Base-by-base conservation (phyloP, 163 green algal genomes). In the Chloromonas sp. region DNA sequence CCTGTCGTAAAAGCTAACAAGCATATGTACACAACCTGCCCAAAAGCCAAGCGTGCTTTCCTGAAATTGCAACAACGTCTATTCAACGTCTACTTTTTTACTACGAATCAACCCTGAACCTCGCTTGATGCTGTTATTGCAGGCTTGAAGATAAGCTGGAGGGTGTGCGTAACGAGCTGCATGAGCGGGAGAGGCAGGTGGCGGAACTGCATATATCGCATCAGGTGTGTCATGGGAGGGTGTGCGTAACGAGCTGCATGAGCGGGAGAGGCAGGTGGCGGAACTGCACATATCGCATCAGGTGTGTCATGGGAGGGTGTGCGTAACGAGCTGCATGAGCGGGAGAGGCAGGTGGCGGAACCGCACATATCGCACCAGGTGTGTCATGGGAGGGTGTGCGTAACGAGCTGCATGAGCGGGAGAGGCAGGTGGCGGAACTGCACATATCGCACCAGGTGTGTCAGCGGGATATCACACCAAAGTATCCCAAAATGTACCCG, bases 331-430 rank as follows among this genome's bases (percentile, higher is more conserved):
- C 61, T 76, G 58, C 83, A 84, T 60, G 71, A 70, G 14, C 62
- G 78, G 61, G 87, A 90, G 15, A 14, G 85, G 0, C 70, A 83
- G 70, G 0, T 88, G 15, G 76, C 85, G 11, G 85, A 88, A 62
- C 62, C 87, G 3, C 87, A 88, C 71, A 78, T 91, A 61, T 79
- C 83, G 2, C 77, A 88, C 61, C 87, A 91, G 87, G 87, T 89
- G 3, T 60, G 82, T 66, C 60, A 36, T 36, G 36, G 36, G 36
- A 36, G 36, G 36, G 61, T 15, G 58, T 80, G 61, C 36, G 60
- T 71, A 80, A 62, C 36, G 84, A 90, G 84, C 61, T 76, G 58
- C 83, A 84, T 60, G 71, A 70, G 14, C 62, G 78, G 61, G 87
- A 90, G 15, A 14, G 85, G 0, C 70, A 83, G 70, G 0, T 88